phyloP scores from a whole-genome alignment of 2,329 filamentous ascomycete genomes.

The Cytospora chrysosperma region DNA sequence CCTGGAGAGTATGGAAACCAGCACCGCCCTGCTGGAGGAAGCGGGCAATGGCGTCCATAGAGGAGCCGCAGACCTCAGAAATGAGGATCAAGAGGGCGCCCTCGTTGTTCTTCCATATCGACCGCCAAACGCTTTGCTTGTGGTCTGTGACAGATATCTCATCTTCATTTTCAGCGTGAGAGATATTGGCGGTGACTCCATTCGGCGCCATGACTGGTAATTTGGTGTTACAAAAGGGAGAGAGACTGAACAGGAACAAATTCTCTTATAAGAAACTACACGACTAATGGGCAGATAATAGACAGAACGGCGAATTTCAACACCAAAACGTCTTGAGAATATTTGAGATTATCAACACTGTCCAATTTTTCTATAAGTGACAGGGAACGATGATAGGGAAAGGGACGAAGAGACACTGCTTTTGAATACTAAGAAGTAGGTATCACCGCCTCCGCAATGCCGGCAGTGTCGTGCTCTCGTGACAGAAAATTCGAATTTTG shows the following conservation, averaged over 20 bases:
- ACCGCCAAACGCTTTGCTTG: conserved; percentile 7
- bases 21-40: conserved; percentile 21
- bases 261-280: not conserved
- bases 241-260: not conserved
- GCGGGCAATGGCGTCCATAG: conserved; percentile 21
- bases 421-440: too few species aligned
- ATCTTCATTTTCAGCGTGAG: not conserved
- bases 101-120: conserved; percentile 22
- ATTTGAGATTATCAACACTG: not conserved
- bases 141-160: not conserved
- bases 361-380: too few species aligned
- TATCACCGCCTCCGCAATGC: not conserved
- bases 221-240: not conserved
- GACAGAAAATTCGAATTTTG: not conserved
- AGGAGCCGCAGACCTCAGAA: conserved; percentile 18
- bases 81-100: conserved; percentile 22
- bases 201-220: conserved; percentile 14
- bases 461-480: not conserved
- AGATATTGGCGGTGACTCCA: not conserved
- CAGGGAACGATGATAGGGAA: too few species aligned
- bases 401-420: too few species aligned
- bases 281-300: not conserved
- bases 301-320: not conserved
- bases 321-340: not conserved
- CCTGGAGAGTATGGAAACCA: conserved; percentile 21